These are phyloP conservation scores for Zygosaccharomyces pseudobailii DNA, from an alignment of 1,139 yeast genomes.

Conservation along the genomic window DNA sequence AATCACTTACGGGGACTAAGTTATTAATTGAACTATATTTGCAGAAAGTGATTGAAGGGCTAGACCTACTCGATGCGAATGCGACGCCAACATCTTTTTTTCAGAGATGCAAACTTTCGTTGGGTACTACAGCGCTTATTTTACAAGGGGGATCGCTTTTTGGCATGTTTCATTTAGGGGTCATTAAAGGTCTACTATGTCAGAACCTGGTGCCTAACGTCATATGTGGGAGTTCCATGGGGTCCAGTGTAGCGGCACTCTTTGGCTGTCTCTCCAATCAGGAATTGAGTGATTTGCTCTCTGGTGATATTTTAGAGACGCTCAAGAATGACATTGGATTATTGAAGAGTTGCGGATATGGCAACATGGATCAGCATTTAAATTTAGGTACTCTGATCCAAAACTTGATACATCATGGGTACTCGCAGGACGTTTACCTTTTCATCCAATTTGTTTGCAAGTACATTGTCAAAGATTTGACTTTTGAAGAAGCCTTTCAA, in stretches of 20 bases:
- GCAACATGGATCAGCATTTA: slow-evolving; percentile 55
- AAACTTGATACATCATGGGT: slow-evolving; percentile 66
- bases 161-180: slow-evolving; percentile 91
- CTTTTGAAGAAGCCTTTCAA: slow-evolving; percentile 90
- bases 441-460: slow-evolving; percentile 75
- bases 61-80: slow-evolving; percentile 45
- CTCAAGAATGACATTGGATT: slow-evolving; percentile 32
- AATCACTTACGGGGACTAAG: slow-evolving; percentile 86
- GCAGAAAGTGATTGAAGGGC: slow-evolving; percentile 65
- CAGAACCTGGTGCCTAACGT: slow-evolving; percentile 77
- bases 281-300: slow-evolving; percentile 29
- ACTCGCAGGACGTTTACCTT: slow-evolving; percentile 76
- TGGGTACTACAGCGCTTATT: slow-evolving; percentile 85
- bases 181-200: slow-evolving; percentile 70
- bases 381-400: slow-evolving; percentile 63
- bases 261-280: slow-evolving; percentile 61
- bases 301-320: slow-evolving; percentile 39
- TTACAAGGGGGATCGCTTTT: slow-evolving; percentile 92
- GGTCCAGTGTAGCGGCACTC: slow-evolving; percentile 86
- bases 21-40: slow-evolving; percentile 81
- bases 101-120: slow-evolving; percentile 83
- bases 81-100: slow-evolving; percentile 73
- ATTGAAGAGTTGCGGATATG: slow-evolving; percentile 49
- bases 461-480: slow-evolving; percentile 68
- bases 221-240: slow-evolving; percentile 91